Evolutionary conservation across 1,284 basidiomycete genomes (phyloP), one percentile per base, ranked within the genome.

Genomic region (Takashimella tepidaria): DNA sequence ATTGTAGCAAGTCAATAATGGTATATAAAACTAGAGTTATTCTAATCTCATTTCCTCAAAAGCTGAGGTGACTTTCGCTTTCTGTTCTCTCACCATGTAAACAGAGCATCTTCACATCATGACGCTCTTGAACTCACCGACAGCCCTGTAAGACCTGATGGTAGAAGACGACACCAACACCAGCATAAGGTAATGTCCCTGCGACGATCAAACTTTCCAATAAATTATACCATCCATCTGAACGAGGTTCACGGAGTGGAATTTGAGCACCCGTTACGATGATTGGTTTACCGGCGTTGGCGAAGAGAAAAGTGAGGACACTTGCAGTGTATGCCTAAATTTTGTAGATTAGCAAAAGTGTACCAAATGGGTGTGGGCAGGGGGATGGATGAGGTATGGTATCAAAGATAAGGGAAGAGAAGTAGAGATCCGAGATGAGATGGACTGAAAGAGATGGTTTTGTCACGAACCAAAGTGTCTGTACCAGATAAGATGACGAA

Each of bases 231-330:
- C 70, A 74, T 20, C 72, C 72, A 55, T 74, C 72, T 20, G 63
- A 66, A 16, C 72, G 54, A 3, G 70, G 65, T 52, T 69, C 64
- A 22, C 64, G 62, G 8, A 74, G 60, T 2, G 72, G 72, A 22
- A 74, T 71, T 57, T 74, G 71, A 5, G 72, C 72, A 13, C 72
- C 72, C 0, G 72, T 74, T 19, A 74, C 62, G 3, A 68, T 58
- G 40, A 74, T 70, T 11, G 72, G 72, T 62, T 74, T 74, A n/a
- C 69, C 69, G 0, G 68, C 62, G 46, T 60, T 54, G 12, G 62
- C 63, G 49, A 74, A 74, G 5, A 74, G 61, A 63, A 70, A 74
- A 3, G 69, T 66, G 41, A 74, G 62, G 47, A 74, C 66, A 10
- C 64, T 64, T 6, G 70, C 62, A 5, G 72, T 74, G 62, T 74